phyloP scores from a whole-genome alignment of 257 asterid genomes.

The Paulownia fortunei region DNA sequence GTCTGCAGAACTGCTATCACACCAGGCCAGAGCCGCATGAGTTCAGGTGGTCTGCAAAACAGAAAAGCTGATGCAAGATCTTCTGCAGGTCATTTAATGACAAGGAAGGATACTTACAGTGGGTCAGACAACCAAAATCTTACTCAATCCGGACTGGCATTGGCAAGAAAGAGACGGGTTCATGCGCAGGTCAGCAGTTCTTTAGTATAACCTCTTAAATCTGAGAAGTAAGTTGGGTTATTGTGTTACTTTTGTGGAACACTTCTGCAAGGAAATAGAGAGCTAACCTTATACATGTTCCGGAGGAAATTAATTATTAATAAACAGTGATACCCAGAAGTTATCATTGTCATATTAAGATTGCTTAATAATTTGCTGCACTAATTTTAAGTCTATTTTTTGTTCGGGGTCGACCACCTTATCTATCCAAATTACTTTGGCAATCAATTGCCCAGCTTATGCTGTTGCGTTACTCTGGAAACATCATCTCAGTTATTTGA shows the following conservation, averaged over 20 bases:
- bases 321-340: not conserved
- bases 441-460: not conserved
- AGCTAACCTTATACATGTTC: conserved; percentile 8
- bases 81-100: conserved; percentile 52
- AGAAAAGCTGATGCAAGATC: conserved; percentile 59
- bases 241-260: not conserved
- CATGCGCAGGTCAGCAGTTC: conserved; percentile 77
- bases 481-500: not conserved
- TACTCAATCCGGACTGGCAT: conserved; percentile 59
- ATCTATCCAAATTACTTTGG: not conserved
- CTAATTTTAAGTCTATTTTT: not conserved
- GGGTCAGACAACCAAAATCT: conserved; percentile 66
- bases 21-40: conserved; percentile 51
- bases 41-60: conserved; percentile 47
- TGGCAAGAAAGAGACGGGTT: conserved; percentile 74
- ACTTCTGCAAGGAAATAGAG: not conserved
- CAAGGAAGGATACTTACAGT: conserved; percentile 51
- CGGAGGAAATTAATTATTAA: not conserved
- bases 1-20: conserved; percentile 43
- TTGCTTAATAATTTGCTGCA: not conserved
- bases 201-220: not conserved
- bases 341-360: not conserved
- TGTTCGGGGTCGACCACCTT: not conserved
- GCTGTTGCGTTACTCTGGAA: not conserved
- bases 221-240: conserved; percentile 11